A percentile compares a stretch with the other conserved stretches of the same genome.
phyloP scores from a whole-genome alignment of 352 stramenopile genomes.

The Pythium myriotylum region DNA sequence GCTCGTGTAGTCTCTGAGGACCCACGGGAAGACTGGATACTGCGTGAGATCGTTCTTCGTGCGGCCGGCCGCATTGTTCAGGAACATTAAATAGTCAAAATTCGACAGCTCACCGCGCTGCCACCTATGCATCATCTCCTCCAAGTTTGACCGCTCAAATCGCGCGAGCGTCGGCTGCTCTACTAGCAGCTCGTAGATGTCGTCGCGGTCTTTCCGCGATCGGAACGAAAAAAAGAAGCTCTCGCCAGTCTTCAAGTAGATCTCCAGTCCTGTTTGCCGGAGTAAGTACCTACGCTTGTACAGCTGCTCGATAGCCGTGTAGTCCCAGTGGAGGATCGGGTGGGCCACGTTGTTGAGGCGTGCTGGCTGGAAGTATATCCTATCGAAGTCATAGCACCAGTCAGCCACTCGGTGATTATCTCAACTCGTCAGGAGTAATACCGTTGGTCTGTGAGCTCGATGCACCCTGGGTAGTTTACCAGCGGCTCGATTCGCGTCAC shows the following conservation, averaged over 20 bases:
- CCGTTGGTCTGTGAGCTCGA: constrained; percentile 77
- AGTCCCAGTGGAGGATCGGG: constrained; percentile 83
- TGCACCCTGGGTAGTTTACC: constrained; percentile 81
- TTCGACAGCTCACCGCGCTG: constrained; percentile 90
- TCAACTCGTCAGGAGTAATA: background rate
- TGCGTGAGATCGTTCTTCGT: constrained; percentile 90
- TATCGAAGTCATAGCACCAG: constrained; percentile 4
- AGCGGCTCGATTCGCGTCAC: constrained; percentile 86
- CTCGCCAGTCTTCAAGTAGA: constrained; percentile 71
- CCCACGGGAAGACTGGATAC: constrained; percentile 97
- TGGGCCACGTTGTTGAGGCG: constrained; percentile 92
- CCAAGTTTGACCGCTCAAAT: constrained; percentile 48
- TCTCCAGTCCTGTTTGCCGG: constrained; percentile 85
- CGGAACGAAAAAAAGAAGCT: constrained; percentile 87
- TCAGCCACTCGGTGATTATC: background rate
- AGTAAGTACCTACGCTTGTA: constrained; percentile 91
- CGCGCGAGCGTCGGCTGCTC: constrained; percentile 53
- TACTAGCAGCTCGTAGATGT: constrained; percentile 70
- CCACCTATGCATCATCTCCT: constrained; percentile 71
- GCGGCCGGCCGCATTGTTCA: constrained; percentile 84
- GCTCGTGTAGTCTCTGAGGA: constrained; percentile 90
- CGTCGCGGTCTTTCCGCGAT: constrained; percentile 63
- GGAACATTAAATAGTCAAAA: constrained; percentile 89
- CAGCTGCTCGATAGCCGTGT: constrained; percentile 68
- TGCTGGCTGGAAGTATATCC: constrained; percentile 92